A percentile compares a stretch with the other conserved stretches of the same genome.
phyloP scores from a whole-genome alignment of 305 asterid genomes.

The Andrographis paniculata region DNA sequence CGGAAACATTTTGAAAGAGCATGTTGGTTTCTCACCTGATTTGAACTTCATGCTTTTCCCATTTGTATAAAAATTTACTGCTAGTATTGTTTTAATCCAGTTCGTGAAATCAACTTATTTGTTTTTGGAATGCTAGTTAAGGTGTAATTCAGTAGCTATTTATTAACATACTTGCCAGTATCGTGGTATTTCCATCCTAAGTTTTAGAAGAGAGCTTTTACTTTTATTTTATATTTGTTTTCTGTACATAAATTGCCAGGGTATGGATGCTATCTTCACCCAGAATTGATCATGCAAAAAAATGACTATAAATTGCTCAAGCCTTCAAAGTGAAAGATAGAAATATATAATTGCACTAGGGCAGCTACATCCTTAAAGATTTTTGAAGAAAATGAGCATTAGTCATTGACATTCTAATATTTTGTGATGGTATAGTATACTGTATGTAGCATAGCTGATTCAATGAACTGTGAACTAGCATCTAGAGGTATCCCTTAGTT shows the following conservation, averaged over 20 bases:
- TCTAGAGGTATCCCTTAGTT: too few relatives aligned
- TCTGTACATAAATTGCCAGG: neutral
- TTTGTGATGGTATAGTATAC: too few relatives aligned
- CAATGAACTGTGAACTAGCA: too few relatives aligned
- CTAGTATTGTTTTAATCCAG: neutral
- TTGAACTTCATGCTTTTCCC: conserved; percentile 10
- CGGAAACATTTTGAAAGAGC: conserved; percentile 15
- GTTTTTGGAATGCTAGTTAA: conserved; percentile 14
- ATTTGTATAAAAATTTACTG: conserved; percentile 1
- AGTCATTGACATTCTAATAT: too few relatives aligned
- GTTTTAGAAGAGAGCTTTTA: neutral
- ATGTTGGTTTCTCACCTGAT: conserved; percentile 13
- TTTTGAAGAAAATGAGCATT: too few relatives aligned
- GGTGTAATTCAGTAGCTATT: conserved; percentile 10
- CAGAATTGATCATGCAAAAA: neutral
- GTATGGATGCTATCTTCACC: conserved; percentile 6
- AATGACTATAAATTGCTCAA: too few relatives aligned
- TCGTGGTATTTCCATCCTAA: neutral
- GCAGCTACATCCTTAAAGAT: too few relatives aligned
- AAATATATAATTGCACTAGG: too few relatives aligned
- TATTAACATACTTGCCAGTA: neutral
- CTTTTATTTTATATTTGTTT: neutral
- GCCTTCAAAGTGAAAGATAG: too few relatives aligned
- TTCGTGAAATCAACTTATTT: neutral
- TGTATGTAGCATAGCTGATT: too few relatives aligned